Evolutionary conservation across 208 protist genomes (phyloP).

Genomic region (Histomonas meleagridis): DNA sequence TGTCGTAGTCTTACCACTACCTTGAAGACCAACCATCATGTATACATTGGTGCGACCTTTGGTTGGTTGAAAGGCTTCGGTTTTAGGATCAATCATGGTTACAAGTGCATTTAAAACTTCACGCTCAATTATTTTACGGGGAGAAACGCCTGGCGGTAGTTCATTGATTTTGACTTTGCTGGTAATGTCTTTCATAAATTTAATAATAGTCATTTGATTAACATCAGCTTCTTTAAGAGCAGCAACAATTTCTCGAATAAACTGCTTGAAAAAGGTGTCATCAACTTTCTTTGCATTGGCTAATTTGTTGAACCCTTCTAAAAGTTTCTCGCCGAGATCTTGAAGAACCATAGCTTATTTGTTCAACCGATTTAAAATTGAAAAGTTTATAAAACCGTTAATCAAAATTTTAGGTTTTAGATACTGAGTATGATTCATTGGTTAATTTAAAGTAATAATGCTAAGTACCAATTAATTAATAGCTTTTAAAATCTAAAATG

Average conservation of each 20-base stretch:
- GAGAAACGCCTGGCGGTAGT: not conserved
- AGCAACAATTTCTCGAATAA: not conserved
- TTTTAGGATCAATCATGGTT: not conserved
- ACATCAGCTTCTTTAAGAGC: not conserved
- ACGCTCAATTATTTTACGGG: not conserved
- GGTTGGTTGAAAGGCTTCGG: not conserved
- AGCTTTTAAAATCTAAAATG: too few relatives aligned
- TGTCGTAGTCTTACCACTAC: constrained; percentile 84
- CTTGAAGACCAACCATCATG: constrained; percentile 98
- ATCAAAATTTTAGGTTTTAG: too few relatives aligned
- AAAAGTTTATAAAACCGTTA: too few relatives aligned
- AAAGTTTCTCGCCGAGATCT: not conserved
- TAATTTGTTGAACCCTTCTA: not conserved
- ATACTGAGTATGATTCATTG: too few relatives aligned
- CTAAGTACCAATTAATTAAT: too few relatives aligned
- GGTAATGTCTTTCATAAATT: not conserved
- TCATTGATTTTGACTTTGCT: not conserved
- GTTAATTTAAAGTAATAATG: too few relatives aligned
- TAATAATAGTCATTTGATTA: not conserved
- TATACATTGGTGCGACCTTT: constrained; percentile 76
- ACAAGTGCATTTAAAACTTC: not conserved
- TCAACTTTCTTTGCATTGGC: not conserved
- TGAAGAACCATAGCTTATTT: not conserved
- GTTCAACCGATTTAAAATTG: too few relatives aligned
- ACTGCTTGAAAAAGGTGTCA: not conserved